Percentiles rank a stretch among this genome's conserved stretches.
These are phyloP conservation scores for Brachypodium distachyon DNA, from an alignment of 202 grass and related monocot species.

Conservation along the genomic window DNA sequence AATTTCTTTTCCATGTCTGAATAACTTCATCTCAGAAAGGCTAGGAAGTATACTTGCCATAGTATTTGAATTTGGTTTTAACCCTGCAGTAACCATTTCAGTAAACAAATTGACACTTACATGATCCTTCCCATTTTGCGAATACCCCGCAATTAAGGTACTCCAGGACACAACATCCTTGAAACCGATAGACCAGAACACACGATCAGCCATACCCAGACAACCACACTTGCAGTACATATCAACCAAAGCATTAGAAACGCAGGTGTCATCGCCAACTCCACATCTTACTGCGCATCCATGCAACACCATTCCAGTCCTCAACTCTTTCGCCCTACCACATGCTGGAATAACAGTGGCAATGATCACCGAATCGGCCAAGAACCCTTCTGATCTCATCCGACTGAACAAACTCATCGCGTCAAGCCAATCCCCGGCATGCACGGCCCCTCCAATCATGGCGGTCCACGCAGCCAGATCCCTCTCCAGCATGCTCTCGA, in stretches of 20 bases:
- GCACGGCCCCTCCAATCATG: constrained; percentile 35
- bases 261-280: constrained; percentile 20
- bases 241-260: constrained; percentile 53
- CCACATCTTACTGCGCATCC: constrained; percentile 34
- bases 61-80: constrained; percentile 36
- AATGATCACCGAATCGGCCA: constrained; percentile 36
- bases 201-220: constrained; percentile 5
- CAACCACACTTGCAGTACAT: constrained; percentile 56
- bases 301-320: constrained; percentile 21
- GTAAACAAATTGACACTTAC: constrained; percentile 20
- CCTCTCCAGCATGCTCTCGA: constrained; percentile 33
- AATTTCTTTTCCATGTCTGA: constrained; percentile 29
- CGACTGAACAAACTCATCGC: constrained; percentile 23
- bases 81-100: constrained; percentile 41
- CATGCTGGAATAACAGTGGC: constrained; percentile 48
- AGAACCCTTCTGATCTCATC: constrained; percentile 32
- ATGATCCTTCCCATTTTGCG: constrained; percentile 26
- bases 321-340: constrained; percentile 27
- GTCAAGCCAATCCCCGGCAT: constrained; percentile 21
- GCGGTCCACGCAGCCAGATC: constrained; percentile 46
- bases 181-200: constrained; percentile 21
- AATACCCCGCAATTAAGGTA: constrained; percentile 48
- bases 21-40: constrained; percentile 32
- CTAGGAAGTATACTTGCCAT: constrained; percentile 49
- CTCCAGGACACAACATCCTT: constrained; percentile 64